Base-by-base conservation (phyloP, 2,329 filamentous ascomycete species). In the Aaosphaeria pasadenensis region DNA sequence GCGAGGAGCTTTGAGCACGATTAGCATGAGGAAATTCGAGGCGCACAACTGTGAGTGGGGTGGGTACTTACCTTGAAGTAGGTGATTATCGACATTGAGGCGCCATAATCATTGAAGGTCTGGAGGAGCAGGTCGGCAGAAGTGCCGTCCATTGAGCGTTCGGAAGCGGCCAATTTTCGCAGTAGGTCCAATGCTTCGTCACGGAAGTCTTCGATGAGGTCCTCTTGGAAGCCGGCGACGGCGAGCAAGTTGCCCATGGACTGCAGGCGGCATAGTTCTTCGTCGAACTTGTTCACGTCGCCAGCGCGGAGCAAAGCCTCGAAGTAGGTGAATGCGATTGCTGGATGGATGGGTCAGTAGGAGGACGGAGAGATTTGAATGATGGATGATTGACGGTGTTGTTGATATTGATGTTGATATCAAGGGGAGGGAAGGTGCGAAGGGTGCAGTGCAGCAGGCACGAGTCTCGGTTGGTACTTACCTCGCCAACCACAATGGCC, bases 401-500 rank as follows among this genome's bases (percentile, higher is more conserved):
- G n/a, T 9, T 41, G 39, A 29, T 13, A 4, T 9, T 28, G 29
- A 46, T 11, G 45, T 51, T 43, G 30, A 17, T 11, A 17, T 11
- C 6, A 43, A 28, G 11, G 29, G 13, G 13, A 39, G 47, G 44
- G 42, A 46, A 49, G 31, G 39, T 24, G 13, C 5, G 35, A n/a
- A 40, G 29, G 43, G 33, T 36, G 33, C 33, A 36, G 33, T 35
- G n/a, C 32, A n/a, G 32, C 7, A 35, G 11, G n/a, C 45, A n/a
- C n/a, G n/a, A 55, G 55, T 24, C 17, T 24, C 17, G 17, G 17
- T 24, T 24, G 17, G 33, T 36, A 58, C 85, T 77, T 79, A 96
- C 92, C 94, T 86, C 92, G 84, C 92, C 94, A 97, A 63, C 92
- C 94, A 73, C 94, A 97, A 68, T 95, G 95, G 50, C 94, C 94